phyloP scores from a whole-genome alignment of 139 green algal genomes.

The Chlamydomonas sp. region DNA sequence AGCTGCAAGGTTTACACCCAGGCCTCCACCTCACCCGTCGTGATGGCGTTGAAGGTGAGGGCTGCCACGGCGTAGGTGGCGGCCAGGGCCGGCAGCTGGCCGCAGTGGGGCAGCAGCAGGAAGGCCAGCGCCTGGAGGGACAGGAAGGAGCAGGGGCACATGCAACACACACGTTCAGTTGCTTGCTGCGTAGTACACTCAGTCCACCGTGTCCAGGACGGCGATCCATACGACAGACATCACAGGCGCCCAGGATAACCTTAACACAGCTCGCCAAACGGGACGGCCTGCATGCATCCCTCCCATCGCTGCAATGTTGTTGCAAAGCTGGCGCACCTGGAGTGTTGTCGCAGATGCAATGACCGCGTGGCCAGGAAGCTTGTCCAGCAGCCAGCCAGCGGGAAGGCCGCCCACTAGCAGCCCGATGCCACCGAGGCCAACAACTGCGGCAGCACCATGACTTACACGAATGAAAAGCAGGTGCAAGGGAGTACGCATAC shows the following conservation, averaged over 20 bases:
- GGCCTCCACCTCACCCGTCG: constrained; percentile 8
- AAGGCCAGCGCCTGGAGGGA: background rate
- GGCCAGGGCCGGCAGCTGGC: constrained; percentile 6
- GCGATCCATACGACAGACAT: too few species aligned
- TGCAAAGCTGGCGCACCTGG: background rate
- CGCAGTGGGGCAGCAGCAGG: constrained; percentile 12
- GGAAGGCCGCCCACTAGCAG: constrained; percentile 26
- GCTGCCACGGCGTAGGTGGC: constrained; percentile 9
- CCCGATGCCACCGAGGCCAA: constrained; percentile 26
- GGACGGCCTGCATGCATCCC: too few species aligned
- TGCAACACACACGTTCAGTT: too few species aligned
- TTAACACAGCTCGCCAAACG: too few species aligned
- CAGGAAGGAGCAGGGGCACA: background rate
- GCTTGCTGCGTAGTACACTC: too few species aligned
- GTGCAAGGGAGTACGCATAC: too few species aligned
- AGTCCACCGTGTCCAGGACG: too few species aligned
- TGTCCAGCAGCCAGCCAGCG: constrained; percentile 24
- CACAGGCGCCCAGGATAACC: too few species aligned
- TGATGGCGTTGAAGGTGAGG: constrained; percentile 37
- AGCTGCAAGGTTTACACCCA: too few species aligned
- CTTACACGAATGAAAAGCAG: too few species aligned
- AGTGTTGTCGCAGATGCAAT: background rate
- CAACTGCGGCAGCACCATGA: background rate
- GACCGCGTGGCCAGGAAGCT: background rate
- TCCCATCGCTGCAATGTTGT: background rate